Evolutionary conservation across 441 rosid species (phyloP).

Genomic region (Croton laevigatus): DNA sequence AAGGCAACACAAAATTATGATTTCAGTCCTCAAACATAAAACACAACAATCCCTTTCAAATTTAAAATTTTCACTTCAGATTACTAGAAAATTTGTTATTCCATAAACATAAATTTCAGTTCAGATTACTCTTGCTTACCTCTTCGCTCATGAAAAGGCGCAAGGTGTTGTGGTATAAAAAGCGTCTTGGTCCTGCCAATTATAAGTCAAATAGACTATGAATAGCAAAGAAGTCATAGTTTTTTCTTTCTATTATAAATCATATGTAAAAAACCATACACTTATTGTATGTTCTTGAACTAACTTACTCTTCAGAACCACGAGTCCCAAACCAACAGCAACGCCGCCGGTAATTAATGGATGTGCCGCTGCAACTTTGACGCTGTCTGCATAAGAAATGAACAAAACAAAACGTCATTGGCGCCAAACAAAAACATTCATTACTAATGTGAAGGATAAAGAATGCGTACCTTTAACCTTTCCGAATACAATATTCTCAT

Average conservation of each 20-base stretch:
- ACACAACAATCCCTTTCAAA: background rate
- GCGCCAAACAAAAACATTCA: background rate
- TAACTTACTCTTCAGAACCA: slow-evolving; percentile 57
- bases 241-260: no score
- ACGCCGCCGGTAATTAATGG: slow-evolving; percentile 51
- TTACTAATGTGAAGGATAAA: background rate
- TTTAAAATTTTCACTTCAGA: background rate
- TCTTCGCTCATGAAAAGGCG: slow-evolving; percentile 65
- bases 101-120: background rate
- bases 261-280: background rate
- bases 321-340: slow-evolving; percentile 55
- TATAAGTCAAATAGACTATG: background rate
- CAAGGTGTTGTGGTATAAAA: slow-evolving; percentile 59
- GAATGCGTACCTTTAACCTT: slow-evolving; percentile 58
- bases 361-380: slow-evolving; percentile 59
- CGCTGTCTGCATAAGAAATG: slow-evolving; percentile 51
- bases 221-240: background rate
- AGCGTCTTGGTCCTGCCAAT: slow-evolving; percentile 68
- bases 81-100: background rate
- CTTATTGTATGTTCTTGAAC: background rate
- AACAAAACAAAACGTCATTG: background rate
- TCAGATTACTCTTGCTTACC: slow-evolving; percentile 35
- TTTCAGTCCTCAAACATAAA: background rate
- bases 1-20: no score
- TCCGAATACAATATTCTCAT: slow-evolving; percentile 55